These are phyloP conservation scores for Fusarium ramigenum DNA, from an alignment of 2,329 filamentous ascomycete genomes.

Conservation along the genomic window DNA sequence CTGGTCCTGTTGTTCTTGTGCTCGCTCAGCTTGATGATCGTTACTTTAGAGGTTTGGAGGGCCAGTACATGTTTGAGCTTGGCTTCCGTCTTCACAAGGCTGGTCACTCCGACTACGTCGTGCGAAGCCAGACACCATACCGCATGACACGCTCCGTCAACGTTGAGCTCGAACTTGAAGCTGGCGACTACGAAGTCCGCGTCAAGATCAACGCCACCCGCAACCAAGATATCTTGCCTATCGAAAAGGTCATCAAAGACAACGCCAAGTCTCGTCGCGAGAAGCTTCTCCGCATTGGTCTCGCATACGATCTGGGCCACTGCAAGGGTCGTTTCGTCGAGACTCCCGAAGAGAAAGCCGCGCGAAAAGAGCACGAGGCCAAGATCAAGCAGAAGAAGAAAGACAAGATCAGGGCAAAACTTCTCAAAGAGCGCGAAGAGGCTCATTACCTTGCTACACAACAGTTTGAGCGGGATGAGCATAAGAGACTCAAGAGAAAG, in stretches of 20 bases:
- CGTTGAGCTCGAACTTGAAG: conserved; percentile 77
- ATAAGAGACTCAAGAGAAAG: conserved; percentile 66
- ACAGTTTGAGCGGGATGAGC: conserved; percentile 48
- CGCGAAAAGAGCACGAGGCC: conserved; percentile 56
- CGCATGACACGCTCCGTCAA: conserved; percentile 79
- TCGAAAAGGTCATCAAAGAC: conserved; percentile 74
- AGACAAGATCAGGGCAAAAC: conserved; percentile 50
- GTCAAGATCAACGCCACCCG: conserved; percentile 78
- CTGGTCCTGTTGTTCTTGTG: conserved; percentile 63
- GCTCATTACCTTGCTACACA: conserved; percentile 50
- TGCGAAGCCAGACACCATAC: conserved; percentile 62
- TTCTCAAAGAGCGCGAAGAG: conserved; percentile 52
- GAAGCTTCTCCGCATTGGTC: conserved; percentile 76
- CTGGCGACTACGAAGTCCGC: conserved; percentile 78
- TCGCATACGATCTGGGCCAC: conserved; percentile 76
- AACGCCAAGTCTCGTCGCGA: conserved; percentile 71
- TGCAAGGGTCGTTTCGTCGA: conserved; percentile 67
- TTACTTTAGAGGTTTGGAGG: conserved; percentile 66
- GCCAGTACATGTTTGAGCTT: conserved; percentile 64
- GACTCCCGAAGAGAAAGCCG: conserved; percentile 58
- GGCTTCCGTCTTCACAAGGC: conserved; percentile 64
- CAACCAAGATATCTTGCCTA: conserved; percentile 56
- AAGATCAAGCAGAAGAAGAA: conserved; percentile 53
- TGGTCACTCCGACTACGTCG: conserved; percentile 62
- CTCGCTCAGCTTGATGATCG: conserved; percentile 66